Evolutionary conservation across 805 yeast species (phyloP).

Genomic region (Kuraishia floccosa): DNA sequence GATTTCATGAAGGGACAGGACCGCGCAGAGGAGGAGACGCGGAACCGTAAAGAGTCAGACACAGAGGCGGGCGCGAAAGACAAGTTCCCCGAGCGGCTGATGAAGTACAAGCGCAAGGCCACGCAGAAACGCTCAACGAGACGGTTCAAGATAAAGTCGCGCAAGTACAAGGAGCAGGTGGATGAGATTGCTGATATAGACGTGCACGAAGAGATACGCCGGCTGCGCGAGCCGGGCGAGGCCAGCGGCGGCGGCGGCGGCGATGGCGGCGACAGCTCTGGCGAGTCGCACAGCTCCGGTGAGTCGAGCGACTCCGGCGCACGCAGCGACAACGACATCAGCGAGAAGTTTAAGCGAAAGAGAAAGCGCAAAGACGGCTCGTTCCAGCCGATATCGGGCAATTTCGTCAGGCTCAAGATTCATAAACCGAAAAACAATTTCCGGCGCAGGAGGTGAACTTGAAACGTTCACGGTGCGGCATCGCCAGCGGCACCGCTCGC

Average conservation of each 20-base stretch:
- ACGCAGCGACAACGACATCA: slow-evolving; percentile 2
- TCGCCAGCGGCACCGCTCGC: not conserved
- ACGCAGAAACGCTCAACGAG: slow-evolving; percentile 44
- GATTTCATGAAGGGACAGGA: slow-evolving; percentile 7
- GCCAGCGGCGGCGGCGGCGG: slow-evolving; percentile 10
- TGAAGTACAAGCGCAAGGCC: slow-evolving; percentile 17
- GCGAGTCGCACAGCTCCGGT: not conserved
- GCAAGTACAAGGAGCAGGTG: slow-evolving; percentile 14
- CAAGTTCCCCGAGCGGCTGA: not conserved
- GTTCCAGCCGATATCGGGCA: slow-evolving; percentile 17
- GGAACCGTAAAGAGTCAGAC: no score
- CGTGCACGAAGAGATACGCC: slow-evolving; percentile 29
- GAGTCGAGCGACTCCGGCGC: no score
- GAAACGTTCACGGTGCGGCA: no score
- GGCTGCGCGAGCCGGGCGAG: slow-evolving; percentile 15
- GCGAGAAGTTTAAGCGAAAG: slow-evolving; percentile 6
- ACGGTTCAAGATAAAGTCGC: slow-evolving; percentile 36
- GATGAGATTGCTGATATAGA: slow-evolving; percentile 24
- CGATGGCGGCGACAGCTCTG: slow-evolving; percentile 1
- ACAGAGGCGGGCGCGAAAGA: slow-evolving; percentile 5
- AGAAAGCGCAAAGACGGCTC: slow-evolving; percentile 1
- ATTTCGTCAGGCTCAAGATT: slow-evolving; percentile 22
- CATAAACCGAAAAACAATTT: slow-evolving; percentile 13
- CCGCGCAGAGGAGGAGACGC: no score
- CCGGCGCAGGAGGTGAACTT: slow-evolving; percentile 8